phyloP scores from a whole-genome alignment of 2,329 filamentous ascomycete genomes.

The Lasiodiplodia hormozganensis region DNA sequence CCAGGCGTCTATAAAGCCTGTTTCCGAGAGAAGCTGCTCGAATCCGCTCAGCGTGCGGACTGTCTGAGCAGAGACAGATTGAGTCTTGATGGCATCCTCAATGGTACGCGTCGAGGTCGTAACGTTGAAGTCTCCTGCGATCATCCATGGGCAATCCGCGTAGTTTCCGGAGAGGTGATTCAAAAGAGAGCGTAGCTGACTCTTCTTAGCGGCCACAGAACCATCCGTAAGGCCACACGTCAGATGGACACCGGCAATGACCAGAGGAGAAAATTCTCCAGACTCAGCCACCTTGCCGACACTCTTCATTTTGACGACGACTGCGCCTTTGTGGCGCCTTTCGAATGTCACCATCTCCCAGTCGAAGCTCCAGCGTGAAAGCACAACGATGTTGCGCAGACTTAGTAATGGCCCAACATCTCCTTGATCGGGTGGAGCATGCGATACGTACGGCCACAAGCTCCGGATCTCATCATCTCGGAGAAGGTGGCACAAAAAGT shows the following conservation, averaged over 20 bases:
- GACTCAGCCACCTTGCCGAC: slow-evolving; percentile 40
- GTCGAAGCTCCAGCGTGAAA: slow-evolving; percentile 63
- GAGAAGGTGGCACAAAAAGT: slow-evolving; percentile 66
- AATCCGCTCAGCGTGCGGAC: slow-evolving; percentile 53
- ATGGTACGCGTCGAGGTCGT: slow-evolving; percentile 66
- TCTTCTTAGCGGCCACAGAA: slow-evolving; percentile 63
- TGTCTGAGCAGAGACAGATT: slow-evolving; percentile 61
- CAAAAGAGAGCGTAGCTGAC: slow-evolving; percentile 61
- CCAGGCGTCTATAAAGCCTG: slow-evolving; percentile 63
- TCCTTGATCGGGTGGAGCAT: slow-evolving; percentile 61
- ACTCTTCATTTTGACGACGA: slow-evolving; percentile 55
- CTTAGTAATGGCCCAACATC: slow-evolving; percentile 64
- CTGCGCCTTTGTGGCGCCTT: slow-evolving; percentile 64
- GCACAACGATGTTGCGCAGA: slow-evolving; percentile 66
- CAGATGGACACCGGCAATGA: slow-evolving; percentile 67
- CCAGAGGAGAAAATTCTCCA: slow-evolving; percentile 47
- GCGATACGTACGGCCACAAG: slow-evolving; percentile 63
- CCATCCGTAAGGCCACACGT: slow-evolving; percentile 67
- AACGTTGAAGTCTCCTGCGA: slow-evolving; percentile 72
- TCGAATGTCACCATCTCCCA: slow-evolving; percentile 64
- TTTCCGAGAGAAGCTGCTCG: slow-evolving; percentile 55
- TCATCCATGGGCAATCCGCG: slow-evolving; percentile 57
- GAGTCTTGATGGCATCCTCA: slow-evolving; percentile 58
- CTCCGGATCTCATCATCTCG: slow-evolving; percentile 52
- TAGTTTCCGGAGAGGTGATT: slow-evolving; percentile 54